phyloP scores from a whole-genome alignment of 768 basidiomycete species.

The Piloderma croceum region DNA sequence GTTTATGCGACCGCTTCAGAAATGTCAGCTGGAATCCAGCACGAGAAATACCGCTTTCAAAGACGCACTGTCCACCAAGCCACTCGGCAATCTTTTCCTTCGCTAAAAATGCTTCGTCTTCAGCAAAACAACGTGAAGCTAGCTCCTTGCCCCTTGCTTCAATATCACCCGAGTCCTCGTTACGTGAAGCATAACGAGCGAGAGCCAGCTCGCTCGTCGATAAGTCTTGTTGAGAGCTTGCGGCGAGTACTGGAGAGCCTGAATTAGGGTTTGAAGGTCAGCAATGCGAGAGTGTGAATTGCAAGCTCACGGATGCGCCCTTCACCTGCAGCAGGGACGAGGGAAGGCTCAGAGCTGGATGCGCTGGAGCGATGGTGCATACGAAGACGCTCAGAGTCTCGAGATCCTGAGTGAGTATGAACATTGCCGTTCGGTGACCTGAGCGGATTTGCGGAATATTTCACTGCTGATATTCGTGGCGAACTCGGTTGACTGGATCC shows the following conservation, averaged over 20 bases:
- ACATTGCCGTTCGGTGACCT: slow-evolving; percentile 36
- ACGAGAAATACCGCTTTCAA: slow-evolving; percentile 4
- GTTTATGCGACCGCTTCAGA: slow-evolving; percentile 66
- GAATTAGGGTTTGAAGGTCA: slow-evolving; percentile 9
- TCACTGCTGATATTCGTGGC: slow-evolving; percentile 28
- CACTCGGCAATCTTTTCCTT: slow-evolving; percentile 96
- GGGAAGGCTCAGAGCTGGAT: slow-evolving; percentile 79
- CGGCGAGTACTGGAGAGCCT: slow-evolving; percentile 21
- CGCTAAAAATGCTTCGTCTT: slow-evolving; percentile 77
- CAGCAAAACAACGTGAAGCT: slow-evolving; percentile 76
- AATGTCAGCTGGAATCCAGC: slow-evolving; percentile 1
- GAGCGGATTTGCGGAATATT: slow-evolving; percentile 38
- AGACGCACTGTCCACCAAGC: slow-evolving; percentile 87
- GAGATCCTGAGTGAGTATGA: slow-evolving; percentile 33
- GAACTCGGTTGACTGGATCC: slow-evolving; percentile 25
- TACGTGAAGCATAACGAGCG: slow-evolving; percentile 37
- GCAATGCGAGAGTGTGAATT: slow-evolving; percentile 6
- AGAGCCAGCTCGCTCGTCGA: slow-evolving; percentile 45
- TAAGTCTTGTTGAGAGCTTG: slow-evolving; percentile 51
- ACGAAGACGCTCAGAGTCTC: slow-evolving; percentile 42
- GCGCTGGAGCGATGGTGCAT: slow-evolving; percentile 69
- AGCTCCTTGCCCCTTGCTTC: slow-evolving; percentile 64
- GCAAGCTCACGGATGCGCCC: slow-evolving; percentile 42
- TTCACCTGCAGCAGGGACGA: slow-evolving; percentile 52
- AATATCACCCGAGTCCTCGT: slow-evolving; percentile 51